phyloP scores from a whole-genome alignment of 1,284 basidiomycete genomes.

The Inonotus obliquus region DNA sequence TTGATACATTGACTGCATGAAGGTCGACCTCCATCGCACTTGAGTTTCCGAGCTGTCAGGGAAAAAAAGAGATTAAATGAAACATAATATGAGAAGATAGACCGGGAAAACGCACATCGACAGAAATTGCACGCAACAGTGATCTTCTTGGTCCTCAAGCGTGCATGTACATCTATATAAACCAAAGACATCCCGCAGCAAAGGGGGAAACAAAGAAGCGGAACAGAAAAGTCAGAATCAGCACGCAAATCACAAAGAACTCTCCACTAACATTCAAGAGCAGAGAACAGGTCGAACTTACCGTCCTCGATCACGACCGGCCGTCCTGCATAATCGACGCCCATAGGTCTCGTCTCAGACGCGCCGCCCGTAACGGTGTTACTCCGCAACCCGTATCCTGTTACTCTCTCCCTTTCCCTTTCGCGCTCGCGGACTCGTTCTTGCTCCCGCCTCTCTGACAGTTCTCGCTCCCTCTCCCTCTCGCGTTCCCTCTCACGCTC shows the following conservation, averaged over 20 bases:
- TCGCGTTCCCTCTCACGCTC: slow-evolving; percentile 4
- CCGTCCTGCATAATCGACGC: neutral
- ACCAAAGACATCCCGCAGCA: neutral
- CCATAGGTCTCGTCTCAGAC: neutral
- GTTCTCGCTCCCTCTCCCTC: neutral
- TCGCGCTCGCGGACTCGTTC: neutral
- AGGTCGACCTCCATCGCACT: slow-evolving; percentile 77
- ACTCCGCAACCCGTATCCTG: neutral
- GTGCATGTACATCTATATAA: slow-evolving; percentile 1
- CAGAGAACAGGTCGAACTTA: slow-evolving; percentile 7
- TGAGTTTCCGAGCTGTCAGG: slow-evolving; percentile 67
- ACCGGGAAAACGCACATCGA: slow-evolving; percentile 53
- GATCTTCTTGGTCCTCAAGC: slow-evolving; percentile 13
- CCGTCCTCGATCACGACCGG: slow-evolving; percentile 4
- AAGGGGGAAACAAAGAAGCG: neutral
- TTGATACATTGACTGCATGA: slow-evolving; percentile 76
- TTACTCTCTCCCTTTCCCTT: neutral
- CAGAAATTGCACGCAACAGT: slow-evolving; percentile 64
- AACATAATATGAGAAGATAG: slow-evolving; percentile 8
- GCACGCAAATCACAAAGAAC: neutral
- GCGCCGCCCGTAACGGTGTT: neutral
- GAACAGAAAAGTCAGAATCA: neutral
- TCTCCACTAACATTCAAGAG: slow-evolving; percentile 1
- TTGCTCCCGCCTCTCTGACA: neutral
- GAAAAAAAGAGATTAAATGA: slow-evolving; percentile 19